phyloP scores from a whole-genome alignment of 2,329 filamentous ascomycete species.

The Elsinoe fawcettii region DNA sequence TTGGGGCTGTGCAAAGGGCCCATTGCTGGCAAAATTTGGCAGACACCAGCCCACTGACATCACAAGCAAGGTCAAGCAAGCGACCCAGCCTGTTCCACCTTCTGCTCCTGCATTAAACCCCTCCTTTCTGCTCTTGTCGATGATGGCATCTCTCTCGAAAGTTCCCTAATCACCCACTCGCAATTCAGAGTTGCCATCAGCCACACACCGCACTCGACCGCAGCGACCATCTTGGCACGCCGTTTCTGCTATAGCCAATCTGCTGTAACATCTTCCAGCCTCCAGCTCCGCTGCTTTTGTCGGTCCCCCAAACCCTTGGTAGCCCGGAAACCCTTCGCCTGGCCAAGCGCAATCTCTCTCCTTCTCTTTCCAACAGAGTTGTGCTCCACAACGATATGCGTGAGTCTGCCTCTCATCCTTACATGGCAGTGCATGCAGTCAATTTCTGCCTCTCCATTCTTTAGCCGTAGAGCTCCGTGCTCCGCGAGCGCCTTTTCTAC shows the following conservation, averaged over 20 bases:
- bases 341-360: conserved; percentile 9
- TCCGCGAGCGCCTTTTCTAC: neutral
- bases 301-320: neutral
- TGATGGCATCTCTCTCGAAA: neutral
- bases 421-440: conserved; percentile 10
- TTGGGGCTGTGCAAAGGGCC: conserved; percentile 3
- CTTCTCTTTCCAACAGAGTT: neutral
- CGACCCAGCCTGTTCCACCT: neutral
- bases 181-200: neutral
- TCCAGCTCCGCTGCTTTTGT: conserved; percentile 9
- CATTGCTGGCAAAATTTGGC: neutral
- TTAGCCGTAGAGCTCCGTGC: neutral
- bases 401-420: conserved; percentile 7
- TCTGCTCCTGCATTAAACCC: conserved; percentile 9
- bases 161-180: neutral
- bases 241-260: conserved; percentile 10
- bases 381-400: conserved; percentile 6
- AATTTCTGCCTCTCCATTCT: neutral
- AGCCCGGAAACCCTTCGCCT: neutral
- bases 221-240: neutral
- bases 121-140: conserved; percentile 11
- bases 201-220: neutral
- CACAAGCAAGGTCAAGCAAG: neutral
- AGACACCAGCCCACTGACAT: neutral
- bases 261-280: conserved; percentile 4